A percentile compares a stretch with the other conserved stretches of the same genome.
Conservation (phyloP, 257 asterid genomes). For the Gynochthodes officinalis region DNA sequence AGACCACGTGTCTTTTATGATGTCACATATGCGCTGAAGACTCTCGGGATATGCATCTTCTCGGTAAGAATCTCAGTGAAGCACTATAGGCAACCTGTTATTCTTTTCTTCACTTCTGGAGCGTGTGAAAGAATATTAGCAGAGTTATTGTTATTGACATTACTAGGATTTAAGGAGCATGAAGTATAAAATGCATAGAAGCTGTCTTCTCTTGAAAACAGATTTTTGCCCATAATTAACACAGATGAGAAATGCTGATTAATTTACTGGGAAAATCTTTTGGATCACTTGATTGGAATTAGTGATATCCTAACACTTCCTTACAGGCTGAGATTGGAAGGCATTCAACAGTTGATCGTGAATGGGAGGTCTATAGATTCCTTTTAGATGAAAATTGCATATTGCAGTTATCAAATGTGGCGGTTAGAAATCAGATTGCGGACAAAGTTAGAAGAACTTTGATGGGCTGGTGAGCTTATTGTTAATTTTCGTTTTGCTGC, state of each 20-base stretch:
- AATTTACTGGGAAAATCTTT: neutral
- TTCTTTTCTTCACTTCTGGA: neutral
- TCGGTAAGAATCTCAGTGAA: conserved; percentile 41
- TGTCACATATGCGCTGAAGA: conserved; percentile 63
- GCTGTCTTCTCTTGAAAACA: no score
- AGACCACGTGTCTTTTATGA: conserved; percentile 85
- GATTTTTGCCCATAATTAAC: neutral
- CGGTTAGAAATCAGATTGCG: conserved; percentile 55
- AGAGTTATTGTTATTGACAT: neutral
- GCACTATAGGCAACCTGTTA: neutral
- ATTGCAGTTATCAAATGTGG: conserved; percentile 39
- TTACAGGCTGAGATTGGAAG: conserved; percentile 81
- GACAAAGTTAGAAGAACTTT: conserved; percentile 72
- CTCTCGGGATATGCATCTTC: conserved; percentile 69
- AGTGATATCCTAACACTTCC: neutral
- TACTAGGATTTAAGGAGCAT: neutral
- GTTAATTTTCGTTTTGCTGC: neutral
- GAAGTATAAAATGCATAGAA: neutral
- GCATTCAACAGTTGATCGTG: conserved; percentile 55
- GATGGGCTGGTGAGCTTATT: conserved; percentile 76
- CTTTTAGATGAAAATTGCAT: conserved; percentile 71
- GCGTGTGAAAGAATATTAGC: neutral
- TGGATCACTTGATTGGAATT: neutral
- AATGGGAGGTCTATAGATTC: conserved; percentile 85
- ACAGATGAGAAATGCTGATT: neutral